Evolutionary conservation across 73 alveolate species (phyloP).

Genomic region (Blepharisma japonicum): DNA sequence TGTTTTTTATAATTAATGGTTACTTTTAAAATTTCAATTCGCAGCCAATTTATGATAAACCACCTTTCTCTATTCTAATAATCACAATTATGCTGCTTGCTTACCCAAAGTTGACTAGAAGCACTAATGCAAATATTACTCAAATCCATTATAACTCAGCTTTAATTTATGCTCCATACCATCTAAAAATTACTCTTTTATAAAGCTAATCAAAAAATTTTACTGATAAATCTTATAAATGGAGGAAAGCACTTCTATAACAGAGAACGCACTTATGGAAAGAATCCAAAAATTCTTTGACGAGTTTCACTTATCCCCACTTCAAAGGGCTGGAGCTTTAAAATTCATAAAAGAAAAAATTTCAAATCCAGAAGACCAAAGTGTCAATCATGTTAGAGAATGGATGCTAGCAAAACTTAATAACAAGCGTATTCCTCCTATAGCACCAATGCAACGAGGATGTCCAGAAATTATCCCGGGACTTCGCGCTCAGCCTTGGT

Average conservation of each 20-base stretch:
- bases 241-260: constrained; percentile 5
- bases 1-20: too few species aligned
- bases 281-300: constrained; percentile 53
- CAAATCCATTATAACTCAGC: too few species aligned
- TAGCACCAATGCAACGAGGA: constrained; percentile 65
- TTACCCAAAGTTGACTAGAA: too few species aligned
- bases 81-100: too few species aligned
- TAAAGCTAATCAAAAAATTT: not conserved
- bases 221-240: not conserved
- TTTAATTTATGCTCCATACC: too few species aligned
- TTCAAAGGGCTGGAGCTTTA: constrained; percentile 54
- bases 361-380: constrained; percentile 45
- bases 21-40: too few species aligned
- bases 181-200: too few species aligned
- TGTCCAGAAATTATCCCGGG: constrained; percentile 86
- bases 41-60: too few species aligned
- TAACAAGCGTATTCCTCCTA: constrained; percentile 49
- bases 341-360: constrained; percentile 68
- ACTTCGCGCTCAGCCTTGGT: constrained; percentile 58
- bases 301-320: constrained; percentile 54
- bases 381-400: constrained; percentile 53
- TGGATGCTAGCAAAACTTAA: constrained; percentile 68
- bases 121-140: too few species aligned
- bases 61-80: too few species aligned
- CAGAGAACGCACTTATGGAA: constrained; percentile 12